phyloP scores from a whole-genome alignment of 2,329 filamentous ascomycete genomes.

The Scedosporium boydii region DNA sequence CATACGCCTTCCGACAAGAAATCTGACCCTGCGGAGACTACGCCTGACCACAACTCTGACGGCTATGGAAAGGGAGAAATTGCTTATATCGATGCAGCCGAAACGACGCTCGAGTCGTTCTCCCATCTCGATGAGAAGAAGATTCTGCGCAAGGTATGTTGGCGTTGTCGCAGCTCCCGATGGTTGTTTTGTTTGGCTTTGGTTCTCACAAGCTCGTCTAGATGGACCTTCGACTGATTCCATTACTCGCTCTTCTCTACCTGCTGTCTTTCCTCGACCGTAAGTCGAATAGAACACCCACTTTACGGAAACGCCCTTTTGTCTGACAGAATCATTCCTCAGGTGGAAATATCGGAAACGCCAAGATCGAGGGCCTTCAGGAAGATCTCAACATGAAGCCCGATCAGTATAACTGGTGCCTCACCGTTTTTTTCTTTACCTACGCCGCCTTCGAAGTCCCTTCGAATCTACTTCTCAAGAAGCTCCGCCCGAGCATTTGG shows the following conservation, averaged over 20 bases:
- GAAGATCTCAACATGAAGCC: constrained; percentile 47
- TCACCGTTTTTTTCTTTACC: constrained; percentile 44
- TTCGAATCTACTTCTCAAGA: constrained; percentile 47
- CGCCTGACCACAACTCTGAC: constrained; percentile 10
- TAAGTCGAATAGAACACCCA: constrained; percentile 14
- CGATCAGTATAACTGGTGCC: constrained; percentile 61
- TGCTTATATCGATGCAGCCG: constrained; percentile 10
- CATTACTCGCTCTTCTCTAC: constrained; percentile 58
- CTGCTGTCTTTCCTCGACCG: constrained; percentile 60
- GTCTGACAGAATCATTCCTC: neutral
- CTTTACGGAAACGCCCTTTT: neutral
- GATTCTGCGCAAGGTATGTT: constrained; percentile 42
- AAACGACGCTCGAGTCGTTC: constrained; percentile 15
- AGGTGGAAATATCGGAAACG: constrained; percentile 56
- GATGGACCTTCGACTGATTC: constrained; percentile 44
- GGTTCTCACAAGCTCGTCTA: constrained; percentile 14
- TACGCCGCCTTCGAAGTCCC: constrained; percentile 47
- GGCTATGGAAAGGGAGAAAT: constrained; percentile 7
- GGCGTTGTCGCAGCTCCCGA: neutral
- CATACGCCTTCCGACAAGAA: constrained; percentile 13
- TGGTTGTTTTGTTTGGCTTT: neutral
- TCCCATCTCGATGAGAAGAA: constrained; percentile 36
- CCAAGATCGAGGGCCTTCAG: constrained; percentile 50
- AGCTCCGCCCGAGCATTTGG: constrained; percentile 39
- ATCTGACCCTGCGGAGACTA: constrained; percentile 14